These are phyloP conservation scores for Helichrysum umbraculigerum DNA, from an alignment of 129 eudicot genomes.

Conservation along the genomic window DNA sequence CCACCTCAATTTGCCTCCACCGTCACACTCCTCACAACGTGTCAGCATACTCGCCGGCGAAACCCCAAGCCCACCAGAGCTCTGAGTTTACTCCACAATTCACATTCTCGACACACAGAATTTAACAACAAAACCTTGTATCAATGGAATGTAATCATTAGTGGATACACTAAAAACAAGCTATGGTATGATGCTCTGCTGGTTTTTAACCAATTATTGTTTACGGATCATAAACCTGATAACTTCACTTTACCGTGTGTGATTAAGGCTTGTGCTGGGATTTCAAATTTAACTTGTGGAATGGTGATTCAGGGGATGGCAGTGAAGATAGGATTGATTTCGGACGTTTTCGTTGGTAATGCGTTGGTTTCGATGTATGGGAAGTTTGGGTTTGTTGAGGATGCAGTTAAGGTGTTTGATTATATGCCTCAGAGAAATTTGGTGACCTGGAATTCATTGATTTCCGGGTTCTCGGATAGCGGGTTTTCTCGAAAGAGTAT, in stretches of 20 bases:
- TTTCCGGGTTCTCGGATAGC: slow-evolving; percentile 39
- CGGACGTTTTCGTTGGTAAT: slow-evolving; percentile 58
- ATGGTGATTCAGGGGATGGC: slow-evolving; percentile 55
- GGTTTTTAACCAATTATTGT: slow-evolving; percentile 35
- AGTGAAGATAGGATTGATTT: slow-evolving; percentile 44
- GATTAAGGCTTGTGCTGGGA: slow-evolving; percentile 53
- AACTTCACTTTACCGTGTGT: slow-evolving; percentile 66
- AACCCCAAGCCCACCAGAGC: slow-evolving; percentile 38
- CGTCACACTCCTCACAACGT: slow-evolving; percentile 28
- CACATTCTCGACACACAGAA: slow-evolving; percentile 20
- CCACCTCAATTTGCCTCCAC: slow-evolving; percentile 12
- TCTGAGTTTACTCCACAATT: slow-evolving; percentile 28
- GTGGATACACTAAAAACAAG: slow-evolving; percentile 46
- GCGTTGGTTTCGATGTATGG: slow-evolving; percentile 52
- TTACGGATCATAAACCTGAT: slow-evolving; percentile 42
- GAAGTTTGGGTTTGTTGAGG: slow-evolving; percentile 41
- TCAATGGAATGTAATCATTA: slow-evolving; percentile 57
- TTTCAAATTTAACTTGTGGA: slow-evolving; percentile 35
- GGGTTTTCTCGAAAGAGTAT: slow-evolving; percentile 34
- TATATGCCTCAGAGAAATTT: slow-evolving; percentile 46
- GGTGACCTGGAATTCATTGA: slow-evolving; percentile 61
- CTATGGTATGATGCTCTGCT: slow-evolving; percentile 44
- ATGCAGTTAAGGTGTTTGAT: slow-evolving; percentile 49
- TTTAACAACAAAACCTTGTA: slow-evolving; percentile 37
- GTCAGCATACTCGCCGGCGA: slow-evolving; percentile 29